These are phyloP conservation scores for Lolium perenne DNA, from an alignment of 176 grass and related monocot species.

Conservation along the genomic window DNA sequence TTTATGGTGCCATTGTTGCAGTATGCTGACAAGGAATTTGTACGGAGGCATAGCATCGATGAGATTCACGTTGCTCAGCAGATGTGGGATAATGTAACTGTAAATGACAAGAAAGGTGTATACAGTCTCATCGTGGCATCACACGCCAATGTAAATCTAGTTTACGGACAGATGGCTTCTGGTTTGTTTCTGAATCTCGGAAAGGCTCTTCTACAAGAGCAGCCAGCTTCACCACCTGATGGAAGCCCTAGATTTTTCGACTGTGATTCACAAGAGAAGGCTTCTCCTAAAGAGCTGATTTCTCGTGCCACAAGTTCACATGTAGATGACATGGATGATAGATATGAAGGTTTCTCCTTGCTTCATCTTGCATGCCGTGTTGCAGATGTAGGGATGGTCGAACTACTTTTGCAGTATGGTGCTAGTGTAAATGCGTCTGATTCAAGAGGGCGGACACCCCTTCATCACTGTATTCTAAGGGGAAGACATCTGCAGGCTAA, in stretches of 20 bases:
- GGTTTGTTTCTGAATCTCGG: conserved; percentile 58
- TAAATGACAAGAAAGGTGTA: conserved; percentile 78
- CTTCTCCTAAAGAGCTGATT: conserved; percentile 49
- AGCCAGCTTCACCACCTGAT: conserved; percentile 56
- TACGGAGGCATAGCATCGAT: conserved; percentile 53
- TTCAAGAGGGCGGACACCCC: conserved; percentile 71
- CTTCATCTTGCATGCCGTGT: conserved; percentile 89
- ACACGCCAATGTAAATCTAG: conserved; percentile 76
- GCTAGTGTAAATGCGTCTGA: conserved; percentile 83
- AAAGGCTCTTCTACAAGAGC: conserved; percentile 77
- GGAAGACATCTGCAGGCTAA: conserved; percentile 77
- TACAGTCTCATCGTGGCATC: conserved; percentile 83
- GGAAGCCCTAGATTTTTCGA: conserved; percentile 56
- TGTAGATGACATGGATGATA: conserved; percentile 54
- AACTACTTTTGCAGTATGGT: conserved; percentile 92
- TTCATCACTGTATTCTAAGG: conserved; percentile 90
- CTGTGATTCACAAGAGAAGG: conserved; percentile 59
- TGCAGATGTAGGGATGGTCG: conserved; percentile 86
- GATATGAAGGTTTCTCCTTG: conserved; percentile 83
- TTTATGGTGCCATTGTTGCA: conserved; percentile 55
- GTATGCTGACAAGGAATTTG: conserved; percentile 91
- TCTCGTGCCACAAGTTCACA: conserved; percentile 58
- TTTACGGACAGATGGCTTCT: conserved; percentile 53
- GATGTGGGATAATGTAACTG: conserved; percentile 76
- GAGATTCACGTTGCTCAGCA: conserved; percentile 67